These are phyloP conservation scores for Dactylonectria macrodidyma DNA, from an alignment of 2,329 filamentous ascomycete genomes.

Conservation along the genomic window DNA sequence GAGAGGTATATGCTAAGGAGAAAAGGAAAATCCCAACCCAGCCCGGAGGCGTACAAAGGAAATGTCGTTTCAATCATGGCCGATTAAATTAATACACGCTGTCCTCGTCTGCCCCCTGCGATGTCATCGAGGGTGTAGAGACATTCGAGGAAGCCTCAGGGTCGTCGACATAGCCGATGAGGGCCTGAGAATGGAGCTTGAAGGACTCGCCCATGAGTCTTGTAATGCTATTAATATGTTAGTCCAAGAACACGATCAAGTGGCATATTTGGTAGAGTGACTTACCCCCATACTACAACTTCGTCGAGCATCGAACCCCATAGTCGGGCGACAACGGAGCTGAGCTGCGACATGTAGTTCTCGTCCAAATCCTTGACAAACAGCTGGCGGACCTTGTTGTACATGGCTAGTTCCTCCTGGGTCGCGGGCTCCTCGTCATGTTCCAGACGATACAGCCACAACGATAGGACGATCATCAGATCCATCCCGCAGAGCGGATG, in stretches of 20 bases:
- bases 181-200: conserved; percentile 94
- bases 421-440: conserved; percentile 95
- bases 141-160: conserved; percentile 78
- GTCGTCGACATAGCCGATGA: conserved; percentile 94
- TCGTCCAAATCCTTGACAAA: conserved; percentile 94
- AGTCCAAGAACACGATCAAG: conserved; percentile 25
- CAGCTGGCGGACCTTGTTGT: conserved; percentile 90
- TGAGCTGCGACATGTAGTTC: conserved; percentile 85
- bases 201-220: conserved; percentile 99
- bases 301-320: conserved; percentile 99
- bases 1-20: conserved; percentile 53
- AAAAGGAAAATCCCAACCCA: conserved; percentile 45
- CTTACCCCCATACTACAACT: conserved; percentile 99
- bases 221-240: conserved; percentile 76
- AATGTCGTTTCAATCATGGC: conserved; percentile 67
- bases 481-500: conserved; percentile 97
- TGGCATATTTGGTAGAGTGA: conserved; percentile 47
- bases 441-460: conserved; percentile 99
- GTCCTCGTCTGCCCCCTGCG: conserved; percentile 79
- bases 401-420: conserved; percentile 89
- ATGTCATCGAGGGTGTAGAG: conserved; percentile 80
- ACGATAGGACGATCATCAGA: conserved; percentile 95
- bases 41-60: conserved; percentile 55
- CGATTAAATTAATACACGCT: conserved; percentile 75
- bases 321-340: conserved; percentile 93